These are phyloP conservation scores for Mortierella sp. DNA, from an alignment of 371 early-diverging fungal genomes.

Conservation along the genomic window DNA sequence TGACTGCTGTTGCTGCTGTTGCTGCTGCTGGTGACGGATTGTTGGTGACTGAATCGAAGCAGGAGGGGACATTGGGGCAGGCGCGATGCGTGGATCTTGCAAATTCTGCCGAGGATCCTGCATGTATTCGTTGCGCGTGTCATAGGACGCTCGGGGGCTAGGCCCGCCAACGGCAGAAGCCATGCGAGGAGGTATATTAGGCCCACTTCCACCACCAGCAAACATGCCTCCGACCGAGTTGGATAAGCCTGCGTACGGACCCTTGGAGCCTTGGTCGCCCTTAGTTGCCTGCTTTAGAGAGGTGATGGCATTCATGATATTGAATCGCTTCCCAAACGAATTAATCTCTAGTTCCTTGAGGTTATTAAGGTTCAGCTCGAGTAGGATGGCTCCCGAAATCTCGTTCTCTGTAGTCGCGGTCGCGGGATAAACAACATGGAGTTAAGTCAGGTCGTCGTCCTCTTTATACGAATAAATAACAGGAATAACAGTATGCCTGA, in stretches of 20 bases:
- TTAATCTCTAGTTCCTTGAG: conserved; percentile 76
- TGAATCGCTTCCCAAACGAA: conserved; percentile 77
- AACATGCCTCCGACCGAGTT: conserved; percentile 15
- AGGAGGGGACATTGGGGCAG: conserved; percentile 14
- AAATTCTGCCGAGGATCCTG: conserved; percentile 36
- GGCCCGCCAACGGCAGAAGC: conserved; percentile 23
- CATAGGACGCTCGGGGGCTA: conserved; percentile 29
- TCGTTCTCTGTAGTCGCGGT: conserved; percentile 64
- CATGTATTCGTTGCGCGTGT: conserved; percentile 43
- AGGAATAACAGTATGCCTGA: too few relatives aligned
- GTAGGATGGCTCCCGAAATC: conserved; percentile 75
- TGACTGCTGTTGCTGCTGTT: conserved; percentile 12
- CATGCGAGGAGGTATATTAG: conserved; percentile 54
- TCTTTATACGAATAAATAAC: too few relatives aligned
- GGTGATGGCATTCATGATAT: conserved; percentile 72
- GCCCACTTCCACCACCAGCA: conserved; percentile 17
- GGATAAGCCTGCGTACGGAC: conserved; percentile 15
- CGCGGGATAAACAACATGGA: too few relatives aligned
- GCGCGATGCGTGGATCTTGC: conserved; percentile 25
- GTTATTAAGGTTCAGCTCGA: conserved; percentile 70
- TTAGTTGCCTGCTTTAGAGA: conserved; percentile 56
- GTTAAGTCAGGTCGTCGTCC: too few relatives aligned
- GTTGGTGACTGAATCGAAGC: conserved; percentile 10
- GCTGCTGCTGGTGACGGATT: conserved; percentile 15
- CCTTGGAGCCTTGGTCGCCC: conserved; percentile 11